Conservation (phyloP, 495 filamentous ascomycete species). For the Penicillium paxilli region DNA sequence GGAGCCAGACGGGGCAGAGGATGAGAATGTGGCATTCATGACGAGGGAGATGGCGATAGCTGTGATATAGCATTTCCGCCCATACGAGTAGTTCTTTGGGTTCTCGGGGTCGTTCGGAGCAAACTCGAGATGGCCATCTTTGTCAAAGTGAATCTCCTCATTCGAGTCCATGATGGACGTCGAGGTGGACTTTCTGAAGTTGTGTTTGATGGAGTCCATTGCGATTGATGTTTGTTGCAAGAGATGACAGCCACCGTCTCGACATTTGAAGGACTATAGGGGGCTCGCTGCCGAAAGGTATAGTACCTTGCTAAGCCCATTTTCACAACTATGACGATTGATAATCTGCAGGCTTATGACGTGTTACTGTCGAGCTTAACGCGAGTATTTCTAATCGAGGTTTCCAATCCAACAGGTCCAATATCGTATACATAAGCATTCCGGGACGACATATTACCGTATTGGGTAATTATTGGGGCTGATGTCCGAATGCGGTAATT, state of each 20-base stretch:
- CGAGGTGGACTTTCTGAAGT: not conserved
- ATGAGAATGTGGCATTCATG: conserved; percentile 5
- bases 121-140: conserved; percentile 7
- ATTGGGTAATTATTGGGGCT: not conserved
- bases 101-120: conserved; percentile 8
- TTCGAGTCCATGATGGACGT: not conserved
- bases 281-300: not conserved
- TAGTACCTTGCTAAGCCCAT: not conserved
- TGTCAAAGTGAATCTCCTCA: conserved; percentile 5
- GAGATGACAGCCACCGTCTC: not conserved
- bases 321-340: not conserved
- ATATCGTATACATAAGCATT: not conserved
- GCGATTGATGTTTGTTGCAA: not conserved
- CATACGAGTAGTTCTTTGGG: conserved; percentile 2
- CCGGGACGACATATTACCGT: not conserved
- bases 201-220: not conserved
- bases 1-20: conserved; percentile 1
- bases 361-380: not conserved
- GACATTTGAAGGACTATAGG: not conserved
- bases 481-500: not conserved
- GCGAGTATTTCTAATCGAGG: not conserved
- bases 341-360: not conserved
- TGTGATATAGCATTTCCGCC: conserved; percentile 2
- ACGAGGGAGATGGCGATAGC: not conserved
- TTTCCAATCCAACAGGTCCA: not conserved